Evolutionary conservation across 108 stramenopile genomes (phyloP), one percentile per base, ranked within the genome.

Genomic region (Fragilariopsis cylindrus): DNA sequence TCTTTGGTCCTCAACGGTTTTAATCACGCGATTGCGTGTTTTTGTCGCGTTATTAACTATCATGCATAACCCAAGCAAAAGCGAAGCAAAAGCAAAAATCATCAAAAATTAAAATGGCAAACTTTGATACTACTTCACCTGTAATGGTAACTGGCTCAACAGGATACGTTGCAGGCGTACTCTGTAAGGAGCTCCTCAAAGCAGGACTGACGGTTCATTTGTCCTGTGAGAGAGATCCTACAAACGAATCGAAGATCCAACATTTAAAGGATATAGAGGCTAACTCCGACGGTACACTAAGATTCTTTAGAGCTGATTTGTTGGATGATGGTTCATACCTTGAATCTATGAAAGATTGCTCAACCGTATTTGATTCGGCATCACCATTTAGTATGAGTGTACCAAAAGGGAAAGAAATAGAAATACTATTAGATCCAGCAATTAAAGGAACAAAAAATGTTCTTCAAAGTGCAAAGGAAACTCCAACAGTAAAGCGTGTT

Each of bases 121-220:
- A n/a, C n/a, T n/a, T n/a, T n/a, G n/a, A n/a, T n/a, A 50, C 49
- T 9, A 9, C 49, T 9, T 50, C 49, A 9, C 49, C 49, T 11
- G 49, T 50, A 7, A 50, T 50, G 49, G 49, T 50, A 7, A 50
- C 49, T 11, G 49, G 49, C 11, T 7, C 49, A 7, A 50, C 49
- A 7, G 58, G 58, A 7, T 60, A 60, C 21, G 58, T 60, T n/a
- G 58, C 11, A 18, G 58, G 58, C 19, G 19, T 21, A 7, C 58
- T 60, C n/a, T 7, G 7, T 7, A 7, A 60, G 15, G 7, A 18
- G 16, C 15, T 60, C 7, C n/a, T 60, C 11, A n/a, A 60, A n/a
- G 58, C 58, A 12, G 58, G 58, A 6, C 58, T 60, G 7, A 60
- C 58, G 6, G 58, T 60, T n/a, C 58, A 60, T n/a, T 60, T 7